Conservation (phyloP, 78 protist genomes). For the Guillardia theta region DNA sequence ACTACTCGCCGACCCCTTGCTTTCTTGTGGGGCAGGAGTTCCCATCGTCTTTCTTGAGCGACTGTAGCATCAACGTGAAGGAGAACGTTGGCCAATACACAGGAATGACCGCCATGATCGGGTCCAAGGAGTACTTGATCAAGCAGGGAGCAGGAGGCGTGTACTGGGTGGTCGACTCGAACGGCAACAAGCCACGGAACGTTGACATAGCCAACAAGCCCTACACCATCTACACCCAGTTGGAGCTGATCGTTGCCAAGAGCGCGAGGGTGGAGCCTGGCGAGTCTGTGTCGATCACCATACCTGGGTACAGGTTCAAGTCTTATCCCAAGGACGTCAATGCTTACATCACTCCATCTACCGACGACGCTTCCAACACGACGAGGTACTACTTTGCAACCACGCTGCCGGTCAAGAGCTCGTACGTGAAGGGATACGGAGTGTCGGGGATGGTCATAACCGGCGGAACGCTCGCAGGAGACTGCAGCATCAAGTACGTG, state of each 20-base stretch:
- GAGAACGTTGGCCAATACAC: neutral
- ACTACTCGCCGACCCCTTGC: no score
- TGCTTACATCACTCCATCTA: no score
- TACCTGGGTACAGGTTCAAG: neutral
- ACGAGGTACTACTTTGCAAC: no score
- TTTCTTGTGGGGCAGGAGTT: no score
- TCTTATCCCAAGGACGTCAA: no score
- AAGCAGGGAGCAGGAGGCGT: neutral
- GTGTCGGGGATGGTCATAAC: no score
- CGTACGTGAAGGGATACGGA: no score
- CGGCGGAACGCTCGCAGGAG: no score
- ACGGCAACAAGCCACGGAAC: neutral
- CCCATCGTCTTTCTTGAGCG: no score
- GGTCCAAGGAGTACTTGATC: neutral
- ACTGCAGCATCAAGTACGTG: no score
- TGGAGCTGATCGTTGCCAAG: neutral
- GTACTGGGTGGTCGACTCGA: neutral
- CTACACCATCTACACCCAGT: neutral
- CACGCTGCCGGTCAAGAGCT: no score
- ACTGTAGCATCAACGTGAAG: neutral
- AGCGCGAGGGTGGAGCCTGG: neutral
- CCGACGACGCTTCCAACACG: no score
- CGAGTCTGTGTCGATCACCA: neutral
- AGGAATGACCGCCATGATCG: neutral
- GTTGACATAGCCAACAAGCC: neutral